Conservation (phyloP, 1,139 yeast genomes). For the Wickerhamomyces sp. region DNA sequence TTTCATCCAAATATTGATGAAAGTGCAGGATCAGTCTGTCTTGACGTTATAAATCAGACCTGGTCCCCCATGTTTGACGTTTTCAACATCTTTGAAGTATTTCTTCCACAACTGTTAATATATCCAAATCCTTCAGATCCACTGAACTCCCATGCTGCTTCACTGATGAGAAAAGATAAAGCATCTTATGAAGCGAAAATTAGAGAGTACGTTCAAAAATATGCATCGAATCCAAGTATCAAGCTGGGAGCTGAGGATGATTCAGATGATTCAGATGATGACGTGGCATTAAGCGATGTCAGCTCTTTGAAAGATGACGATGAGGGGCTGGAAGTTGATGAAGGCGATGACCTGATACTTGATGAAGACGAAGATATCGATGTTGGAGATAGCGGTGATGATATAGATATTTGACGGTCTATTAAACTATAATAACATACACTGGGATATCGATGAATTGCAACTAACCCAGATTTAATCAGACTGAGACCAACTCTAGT, state of each 20-base stretch:
- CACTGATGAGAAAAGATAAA: conserved; percentile 69
- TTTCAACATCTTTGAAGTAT: conserved; percentile 85
- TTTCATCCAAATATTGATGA: conserved; percentile 94
- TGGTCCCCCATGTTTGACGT: conserved; percentile 99
- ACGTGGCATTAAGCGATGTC: conserved; percentile 41
- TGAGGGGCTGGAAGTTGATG: conserved; percentile 26
- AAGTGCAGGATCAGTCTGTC: conserved; percentile 87
- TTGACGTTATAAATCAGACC: conserved; percentile 94
- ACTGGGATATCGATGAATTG: no score
- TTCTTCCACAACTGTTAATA: conserved; percentile 83
- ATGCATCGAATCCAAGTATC: conserved; percentile 55
- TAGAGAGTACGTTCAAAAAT: conserved; percentile 64
- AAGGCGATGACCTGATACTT: conserved; percentile 6
- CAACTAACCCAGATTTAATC: no score
- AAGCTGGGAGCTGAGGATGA: conserved; percentile 32
- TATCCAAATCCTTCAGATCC: conserved; percentile 97
- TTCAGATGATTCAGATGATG: conserved; percentile 31
- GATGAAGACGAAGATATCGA: conserved; percentile 12
- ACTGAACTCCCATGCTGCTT: conserved; percentile 86
- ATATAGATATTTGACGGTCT: conserved; percentile 2
- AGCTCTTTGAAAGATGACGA: conserved; percentile 38
- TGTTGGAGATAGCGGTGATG: conserved; percentile 11
- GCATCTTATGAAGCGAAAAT: conserved; percentile 65
- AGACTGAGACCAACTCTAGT: no score
- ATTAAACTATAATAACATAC: background rate